Evolutionary conservation across 1,284 basidiomycete genomes (phyloP).

Genomic region (Fomitopsis palustris): DNA sequence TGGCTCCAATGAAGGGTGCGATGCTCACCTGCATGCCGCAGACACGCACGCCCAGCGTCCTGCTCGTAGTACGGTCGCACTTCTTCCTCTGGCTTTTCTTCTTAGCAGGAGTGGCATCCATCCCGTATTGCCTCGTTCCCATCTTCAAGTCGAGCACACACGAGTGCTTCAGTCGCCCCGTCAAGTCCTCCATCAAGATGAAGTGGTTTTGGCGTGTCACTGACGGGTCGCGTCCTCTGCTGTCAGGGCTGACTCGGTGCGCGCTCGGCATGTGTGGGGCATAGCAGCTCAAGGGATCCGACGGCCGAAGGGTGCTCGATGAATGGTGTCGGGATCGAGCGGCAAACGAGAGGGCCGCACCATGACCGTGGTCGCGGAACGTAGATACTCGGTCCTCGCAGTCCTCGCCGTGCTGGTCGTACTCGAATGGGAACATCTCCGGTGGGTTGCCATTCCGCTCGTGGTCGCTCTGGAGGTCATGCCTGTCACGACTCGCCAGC

Average conservation of each 20-base stretch:
- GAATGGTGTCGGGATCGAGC: constrained; percentile 43
- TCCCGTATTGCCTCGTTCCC: constrained; percentile 98
- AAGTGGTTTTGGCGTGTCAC: constrained; percentile 93
- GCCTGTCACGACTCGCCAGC: constrained; percentile 34
- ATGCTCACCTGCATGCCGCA: constrained; percentile 96
- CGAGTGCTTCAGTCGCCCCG: constrained; percentile 88
- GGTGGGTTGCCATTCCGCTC: constrained; percentile 7
- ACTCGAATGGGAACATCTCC: constrained; percentile 50
- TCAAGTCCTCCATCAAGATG: constrained; percentile 98
- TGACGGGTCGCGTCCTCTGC: constrained; percentile 25
- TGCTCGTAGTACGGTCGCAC: constrained; percentile 93
- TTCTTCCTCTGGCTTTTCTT: constrained; percentile 98
- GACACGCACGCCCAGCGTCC: constrained; percentile 87
- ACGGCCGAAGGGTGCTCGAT: constrained; percentile 52
- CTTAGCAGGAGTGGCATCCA: constrained; percentile 90
- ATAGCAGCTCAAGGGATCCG: constrained; percentile 6
- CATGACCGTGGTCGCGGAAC: constrained; percentile 10
- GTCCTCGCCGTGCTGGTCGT: constrained; percentile 13
- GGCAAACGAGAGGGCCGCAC: constrained; percentile 15
- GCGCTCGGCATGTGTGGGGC: constrained; percentile 18
- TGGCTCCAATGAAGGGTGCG: background rate
- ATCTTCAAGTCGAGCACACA: constrained; percentile 99
- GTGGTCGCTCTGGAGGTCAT: background rate
- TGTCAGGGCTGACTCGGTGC: constrained; percentile 22
- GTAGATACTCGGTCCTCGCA: background rate